Conservation (phyloP, 2,329 filamentous ascomycete genomes). For the Scleromitrula shiraiana region DNA sequence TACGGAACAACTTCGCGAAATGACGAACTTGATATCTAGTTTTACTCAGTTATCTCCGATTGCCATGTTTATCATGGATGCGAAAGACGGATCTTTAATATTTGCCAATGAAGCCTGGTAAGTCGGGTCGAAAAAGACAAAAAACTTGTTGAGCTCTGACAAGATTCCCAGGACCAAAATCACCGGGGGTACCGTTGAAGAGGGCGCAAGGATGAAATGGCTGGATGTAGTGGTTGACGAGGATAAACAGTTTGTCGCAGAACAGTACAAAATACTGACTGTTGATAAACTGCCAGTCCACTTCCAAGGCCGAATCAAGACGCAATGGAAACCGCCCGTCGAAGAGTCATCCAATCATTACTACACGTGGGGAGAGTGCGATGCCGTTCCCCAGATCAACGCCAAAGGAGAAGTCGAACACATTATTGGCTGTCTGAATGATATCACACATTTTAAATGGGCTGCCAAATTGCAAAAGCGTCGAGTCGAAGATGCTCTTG, state of each 20-base stretch:
- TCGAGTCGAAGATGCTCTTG: slow-evolving; percentile 43
- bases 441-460: slow-evolving; percentile 6
- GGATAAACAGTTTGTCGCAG: background rate
- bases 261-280: background rate
- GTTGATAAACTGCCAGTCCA: background rate
- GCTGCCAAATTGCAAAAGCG: slow-evolving; percentile 10
- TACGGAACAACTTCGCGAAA: background rate
- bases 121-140: background rate
- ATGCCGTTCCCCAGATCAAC: background rate
- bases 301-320: background rate
- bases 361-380: background rate
- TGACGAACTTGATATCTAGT: background rate
- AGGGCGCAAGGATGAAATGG: background rate
- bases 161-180: background rate
- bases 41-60: slow-evolving; percentile 1
- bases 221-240: background rate
- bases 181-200: background rate
- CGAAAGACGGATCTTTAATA: background rate
- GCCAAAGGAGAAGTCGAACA: slow-evolving; percentile 15
- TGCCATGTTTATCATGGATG: background rate
- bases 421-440: slow-evolving; percentile 18
- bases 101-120: slow-evolving; percentile 4
- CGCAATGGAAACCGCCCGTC: background rate
- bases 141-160: background rate
- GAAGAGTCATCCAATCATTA: background rate